Evolutionary conservation across 1,284 basidiomycete genomes (phyloP).

Genomic region (Microbotryum intermedium): DNA sequence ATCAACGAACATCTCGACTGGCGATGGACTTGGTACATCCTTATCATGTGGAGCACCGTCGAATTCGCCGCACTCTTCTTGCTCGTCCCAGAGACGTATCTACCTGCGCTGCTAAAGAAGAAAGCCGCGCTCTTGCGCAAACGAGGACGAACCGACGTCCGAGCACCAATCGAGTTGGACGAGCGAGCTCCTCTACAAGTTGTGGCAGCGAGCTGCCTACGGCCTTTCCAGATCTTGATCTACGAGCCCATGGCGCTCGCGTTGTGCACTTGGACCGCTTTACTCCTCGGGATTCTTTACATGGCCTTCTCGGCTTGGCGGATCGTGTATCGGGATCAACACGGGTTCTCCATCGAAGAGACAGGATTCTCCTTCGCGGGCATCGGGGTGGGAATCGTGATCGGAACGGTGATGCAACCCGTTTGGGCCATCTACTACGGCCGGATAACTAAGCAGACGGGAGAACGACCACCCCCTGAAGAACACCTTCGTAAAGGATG

Average conservation of each 20-base stretch:
- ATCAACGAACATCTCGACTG: constrained; percentile 51
- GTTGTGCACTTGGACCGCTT: constrained; percentile 53
- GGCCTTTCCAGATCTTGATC: constrained; percentile 63
- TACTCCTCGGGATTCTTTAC: constrained; percentile 67
- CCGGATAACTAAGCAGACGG: constrained; percentile 41
- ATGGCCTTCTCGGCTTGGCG: constrained; percentile 56
- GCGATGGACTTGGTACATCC: constrained; percentile 68
- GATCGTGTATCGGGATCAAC: constrained; percentile 53
- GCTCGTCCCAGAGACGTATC: constrained; percentile 68
- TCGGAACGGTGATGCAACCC: constrained; percentile 51
- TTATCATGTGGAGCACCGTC: constrained; percentile 48
- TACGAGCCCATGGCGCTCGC: constrained; percentile 67
- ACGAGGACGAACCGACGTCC: constrained; percentile 47
- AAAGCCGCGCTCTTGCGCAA: constrained; percentile 52
- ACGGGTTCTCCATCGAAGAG: constrained; percentile 51
- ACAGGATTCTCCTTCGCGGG: constrained; percentile 63
- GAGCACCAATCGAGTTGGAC: constrained; percentile 51
- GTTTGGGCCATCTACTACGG: constrained; percentile 50
- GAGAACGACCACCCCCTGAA: constrained; percentile 53
- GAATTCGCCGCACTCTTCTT: constrained; percentile 37
- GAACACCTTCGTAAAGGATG: constrained; percentile 57
- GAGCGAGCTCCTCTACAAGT: constrained; percentile 45
- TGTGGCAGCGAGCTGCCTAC: constrained; percentile 51
- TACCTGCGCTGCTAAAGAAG: constrained; percentile 53
- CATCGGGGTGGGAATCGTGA: constrained; percentile 58